Percentiles rank a stretch among this genome's conserved stretches.
phyloP scores from a whole-genome alignment of 2,329 filamentous ascomycete genomes.

The Colletotrichum eremochloae region DNA sequence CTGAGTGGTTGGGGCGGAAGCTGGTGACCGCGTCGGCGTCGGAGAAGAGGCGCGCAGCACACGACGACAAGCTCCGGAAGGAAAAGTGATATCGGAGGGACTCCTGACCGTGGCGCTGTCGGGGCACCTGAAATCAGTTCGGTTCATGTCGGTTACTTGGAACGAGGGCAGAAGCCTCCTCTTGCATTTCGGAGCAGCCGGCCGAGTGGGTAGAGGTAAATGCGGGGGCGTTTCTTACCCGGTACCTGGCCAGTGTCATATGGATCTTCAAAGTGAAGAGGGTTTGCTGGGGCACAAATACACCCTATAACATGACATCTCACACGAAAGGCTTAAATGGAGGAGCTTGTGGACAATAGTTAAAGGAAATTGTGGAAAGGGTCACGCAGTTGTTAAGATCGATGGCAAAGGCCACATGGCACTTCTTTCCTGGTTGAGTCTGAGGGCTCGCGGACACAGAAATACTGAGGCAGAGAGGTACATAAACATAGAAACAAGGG shows the following conservation, averaged over 20 bases:
- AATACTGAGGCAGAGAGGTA: not conserved
- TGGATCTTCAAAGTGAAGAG: not conserved
- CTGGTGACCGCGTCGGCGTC: not conserved
- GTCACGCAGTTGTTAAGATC: not conserved
- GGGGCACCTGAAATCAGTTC: not conserved
- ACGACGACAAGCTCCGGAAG: conserved; percentile 4
- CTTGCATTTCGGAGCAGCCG: not conserved
- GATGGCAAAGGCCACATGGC: not conserved
- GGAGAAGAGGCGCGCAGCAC: not conserved
- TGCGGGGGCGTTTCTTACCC: not conserved
- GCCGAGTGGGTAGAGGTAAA: not conserved
- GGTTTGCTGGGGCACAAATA: not conserved
- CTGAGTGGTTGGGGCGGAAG: not conserved
- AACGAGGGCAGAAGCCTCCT: not conserved
- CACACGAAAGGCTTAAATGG: not conserved
- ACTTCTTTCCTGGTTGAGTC: not conserved
- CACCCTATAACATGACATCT: not conserved
- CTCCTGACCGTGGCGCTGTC: no score
- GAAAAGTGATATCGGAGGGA: not conserved
- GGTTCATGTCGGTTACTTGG: not conserved
- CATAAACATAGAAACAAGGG: not conserved
- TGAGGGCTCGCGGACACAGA: not conserved
- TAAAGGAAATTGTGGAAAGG: not conserved
- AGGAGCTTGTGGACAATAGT: not conserved
- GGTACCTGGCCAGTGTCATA: not conserved